Evolutionary conservation across 2,329 filamentous ascomycete genomes (phyloP).

Genomic region (Colletotrichum sansevieriae): DNA sequence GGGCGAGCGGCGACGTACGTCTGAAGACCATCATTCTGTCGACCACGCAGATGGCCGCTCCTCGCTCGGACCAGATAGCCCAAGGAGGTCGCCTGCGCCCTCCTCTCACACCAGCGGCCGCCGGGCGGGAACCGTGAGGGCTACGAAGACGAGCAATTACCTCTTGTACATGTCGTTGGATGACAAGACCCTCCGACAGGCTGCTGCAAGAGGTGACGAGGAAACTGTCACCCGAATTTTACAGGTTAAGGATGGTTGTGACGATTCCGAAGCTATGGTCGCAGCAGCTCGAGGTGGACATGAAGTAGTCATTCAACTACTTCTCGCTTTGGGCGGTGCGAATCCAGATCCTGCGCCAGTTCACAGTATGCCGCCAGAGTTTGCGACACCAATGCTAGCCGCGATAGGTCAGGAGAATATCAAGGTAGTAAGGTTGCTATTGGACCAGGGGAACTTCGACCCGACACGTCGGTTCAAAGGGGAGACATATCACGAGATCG

Average conservation of each 20-base stretch:
- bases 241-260: slow-evolving; percentile 70
- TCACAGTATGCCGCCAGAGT: slow-evolving; percentile 71
- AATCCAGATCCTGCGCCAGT: slow-evolving; percentile 78
- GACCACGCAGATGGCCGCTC: slow-evolving; percentile 63
- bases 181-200: slow-evolving; percentile 71
- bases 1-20: slow-evolving; percentile 66
- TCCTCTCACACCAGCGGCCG: slow-evolving; percentile 56
- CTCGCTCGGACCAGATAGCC: slow-evolving; percentile 69
- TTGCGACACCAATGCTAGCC: slow-evolving; percentile 92
- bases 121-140: slow-evolving; percentile 67
- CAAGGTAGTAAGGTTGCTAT: slow-evolving; percentile 83
- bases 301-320: slow-evolving; percentile 84
- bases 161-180: slow-evolving; percentile 73
- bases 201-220: slow-evolving; percentile 71
- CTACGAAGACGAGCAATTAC: slow-evolving; percentile 75
- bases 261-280: slow-evolving; percentile 89
- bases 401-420: slow-evolving; percentile 92
- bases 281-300: slow-evolving; percentile 94
- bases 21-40: slow-evolving; percentile 68
- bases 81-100: slow-evolving; percentile 67
- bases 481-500: slow-evolving; percentile 88
- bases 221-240: slow-evolving; percentile 73
- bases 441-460: slow-evolving; percentile 84
- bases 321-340: slow-evolving; percentile 76
- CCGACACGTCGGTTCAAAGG: slow-evolving; percentile 83